Conservation (phyloP, 345 rosid species). For the Aethionema arabicum region DNA sequence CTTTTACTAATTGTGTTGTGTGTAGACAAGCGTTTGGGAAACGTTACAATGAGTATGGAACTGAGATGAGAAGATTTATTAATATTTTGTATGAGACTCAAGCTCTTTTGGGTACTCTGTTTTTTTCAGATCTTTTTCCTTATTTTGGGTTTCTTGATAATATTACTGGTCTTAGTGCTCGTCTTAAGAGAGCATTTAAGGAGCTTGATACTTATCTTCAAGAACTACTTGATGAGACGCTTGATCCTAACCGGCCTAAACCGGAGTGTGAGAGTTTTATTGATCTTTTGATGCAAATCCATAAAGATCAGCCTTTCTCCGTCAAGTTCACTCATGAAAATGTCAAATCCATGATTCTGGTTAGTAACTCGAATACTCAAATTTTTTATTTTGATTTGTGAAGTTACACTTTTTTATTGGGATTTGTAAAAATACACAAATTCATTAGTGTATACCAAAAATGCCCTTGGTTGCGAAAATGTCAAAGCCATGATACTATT, state of each 20-base stretch:
- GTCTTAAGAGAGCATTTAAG: slow-evolving; percentile 15
- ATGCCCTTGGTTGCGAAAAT: neutral
- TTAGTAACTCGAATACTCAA: neutral
- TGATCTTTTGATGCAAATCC: slow-evolving; percentile 4
- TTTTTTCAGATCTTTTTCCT: slow-evolving; percentile 33
- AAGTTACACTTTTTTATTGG: too few species aligned
- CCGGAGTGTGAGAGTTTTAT: slow-evolving; percentile 16
- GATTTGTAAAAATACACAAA: too few species aligned
- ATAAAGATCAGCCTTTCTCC: slow-evolving; percentile 4
- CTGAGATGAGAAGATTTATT: slow-evolving; percentile 21
- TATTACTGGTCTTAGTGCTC: slow-evolving; percentile 10
- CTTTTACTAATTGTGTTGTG: too few species aligned
- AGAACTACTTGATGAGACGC: slow-evolving; percentile 17
- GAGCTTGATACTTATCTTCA: slow-evolving; percentile 13
- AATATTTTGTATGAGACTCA: slow-evolving; percentile 17
- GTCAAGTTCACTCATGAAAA: slow-evolving; percentile 8
- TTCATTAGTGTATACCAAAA: neutral
- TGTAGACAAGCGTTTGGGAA: slow-evolving; percentile 12
- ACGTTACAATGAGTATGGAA: slow-evolving; percentile 27
- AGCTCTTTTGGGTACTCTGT: slow-evolving; percentile 18
- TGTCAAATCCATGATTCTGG: slow-evolving; percentile 24
- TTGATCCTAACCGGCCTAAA: slow-evolving; percentile 21
- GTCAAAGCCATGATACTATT: slow-evolving; percentile 25
- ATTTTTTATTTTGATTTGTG: neutral
- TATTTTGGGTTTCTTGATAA: slow-evolving; percentile 27